A percentile compares a stretch with the other conserved stretches of the same genome.
These are phyloP conservation scores for Boletus smithii DNA, from an alignment of 1,284 basidiomycete genomes.

Conservation along the genomic window DNA sequence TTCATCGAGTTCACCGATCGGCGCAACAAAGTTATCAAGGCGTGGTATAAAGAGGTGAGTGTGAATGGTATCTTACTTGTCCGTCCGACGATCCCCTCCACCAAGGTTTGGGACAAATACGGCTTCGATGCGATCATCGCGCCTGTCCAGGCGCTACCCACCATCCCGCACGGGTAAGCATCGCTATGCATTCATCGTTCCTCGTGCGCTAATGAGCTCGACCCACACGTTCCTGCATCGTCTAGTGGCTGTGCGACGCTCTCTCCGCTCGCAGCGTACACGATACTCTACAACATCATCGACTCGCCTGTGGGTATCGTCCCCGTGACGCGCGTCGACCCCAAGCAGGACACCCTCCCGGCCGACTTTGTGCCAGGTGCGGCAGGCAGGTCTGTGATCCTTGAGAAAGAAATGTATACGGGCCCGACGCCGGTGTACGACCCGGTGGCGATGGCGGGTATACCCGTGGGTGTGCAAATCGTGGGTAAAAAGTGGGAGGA, in stretches of 20 bases:
- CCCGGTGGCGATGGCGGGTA: constrained; percentile 66
- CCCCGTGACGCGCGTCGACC: constrained; percentile 78
- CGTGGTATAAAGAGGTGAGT: constrained; percentile 58
- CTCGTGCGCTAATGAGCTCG: background rate
- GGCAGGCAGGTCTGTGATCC: constrained; percentile 47
- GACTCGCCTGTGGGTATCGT: constrained; percentile 76
- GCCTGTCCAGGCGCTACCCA: constrained; percentile 71
- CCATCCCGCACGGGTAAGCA: constrained; percentile 65
- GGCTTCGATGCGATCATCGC: constrained; percentile 74
- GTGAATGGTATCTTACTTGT: background rate
- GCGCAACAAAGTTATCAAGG: constrained; percentile 49
- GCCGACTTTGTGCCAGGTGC: constrained; percentile 52
- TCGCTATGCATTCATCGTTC: background rate
- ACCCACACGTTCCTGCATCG: background rate
- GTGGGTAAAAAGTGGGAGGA: constrained; percentile 80
- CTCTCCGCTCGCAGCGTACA: constrained; percentile 49
- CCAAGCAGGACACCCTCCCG: constrained; percentile 56
- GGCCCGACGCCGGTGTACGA: constrained; percentile 59
- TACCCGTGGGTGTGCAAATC: constrained; percentile 83
- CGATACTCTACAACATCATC: constrained; percentile 69
- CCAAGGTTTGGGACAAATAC: constrained; percentile 64
- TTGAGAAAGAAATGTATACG: constrained; percentile 59
- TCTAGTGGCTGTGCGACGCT: constrained; percentile 51
- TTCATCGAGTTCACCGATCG: constrained; percentile 48
- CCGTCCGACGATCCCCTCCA: background rate